phyloP scores from a whole-genome alignment of 73 alveolate species.

The Uronychia setigera region DNA sequence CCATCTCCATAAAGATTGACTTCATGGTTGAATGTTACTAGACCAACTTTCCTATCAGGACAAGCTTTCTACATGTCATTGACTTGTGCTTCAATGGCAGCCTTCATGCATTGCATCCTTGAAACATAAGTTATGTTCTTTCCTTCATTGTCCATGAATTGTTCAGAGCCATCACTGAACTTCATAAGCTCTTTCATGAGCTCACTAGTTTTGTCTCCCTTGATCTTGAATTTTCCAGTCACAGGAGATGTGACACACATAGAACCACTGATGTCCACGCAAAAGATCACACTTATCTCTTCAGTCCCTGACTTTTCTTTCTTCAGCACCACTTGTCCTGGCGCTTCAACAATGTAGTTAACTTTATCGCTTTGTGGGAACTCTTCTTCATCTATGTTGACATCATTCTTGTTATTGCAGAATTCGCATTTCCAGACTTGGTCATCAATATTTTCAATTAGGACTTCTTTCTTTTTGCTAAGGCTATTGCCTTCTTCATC shows the following conservation, averaged over 20 bases:
- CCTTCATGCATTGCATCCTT: constrained; percentile 91
- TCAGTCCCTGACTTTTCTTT: constrained; percentile 16
- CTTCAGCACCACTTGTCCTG: constrained; percentile 11
- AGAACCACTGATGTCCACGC: constrained; percentile 93
- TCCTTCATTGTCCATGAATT: constrained; percentile 53
- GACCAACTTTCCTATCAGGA: constrained; percentile 87
- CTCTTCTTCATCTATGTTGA: constrained; percentile 73
- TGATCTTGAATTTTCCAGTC: constrained; percentile 69
- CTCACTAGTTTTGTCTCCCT: constrained; percentile 63
- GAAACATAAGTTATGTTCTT: constrained; percentile 79
- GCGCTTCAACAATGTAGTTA: constrained; percentile 54
- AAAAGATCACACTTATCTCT: constrained; percentile 70
- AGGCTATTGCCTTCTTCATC: constrained; percentile 24
- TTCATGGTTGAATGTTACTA: constrained; percentile 91
- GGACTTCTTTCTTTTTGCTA: constrained; percentile 1
- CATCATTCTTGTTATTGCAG: constrained; percentile 54
- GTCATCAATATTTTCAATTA: neutral
- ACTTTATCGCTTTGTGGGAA: constrained; percentile 68
- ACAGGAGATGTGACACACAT: constrained; percentile 88
- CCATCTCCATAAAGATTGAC: constrained; percentile 96
- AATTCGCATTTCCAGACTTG: constrained; percentile 81
- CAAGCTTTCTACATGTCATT: constrained; percentile 64
- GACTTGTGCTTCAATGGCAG: constrained; percentile 87
- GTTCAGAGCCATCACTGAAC: constrained; percentile 69
- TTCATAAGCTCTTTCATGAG: constrained; percentile 51